Evolutionary conservation across 2,329 filamentous ascomycete species (phyloP), one percentile per base, ranked within the genome.

Genomic region (Thermomyces lanuginosus): DNA sequence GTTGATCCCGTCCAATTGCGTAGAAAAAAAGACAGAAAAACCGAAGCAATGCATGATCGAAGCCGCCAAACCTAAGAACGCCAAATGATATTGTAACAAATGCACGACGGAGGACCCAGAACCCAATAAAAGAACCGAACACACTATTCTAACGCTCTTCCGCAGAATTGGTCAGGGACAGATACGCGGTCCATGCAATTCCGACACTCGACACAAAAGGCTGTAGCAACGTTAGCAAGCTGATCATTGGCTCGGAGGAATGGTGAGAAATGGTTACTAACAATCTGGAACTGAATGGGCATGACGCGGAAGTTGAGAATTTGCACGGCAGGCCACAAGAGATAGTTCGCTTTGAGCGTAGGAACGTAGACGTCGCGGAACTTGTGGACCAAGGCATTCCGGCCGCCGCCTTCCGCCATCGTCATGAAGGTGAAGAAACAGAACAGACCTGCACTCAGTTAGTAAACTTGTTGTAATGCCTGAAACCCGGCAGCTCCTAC

Each of bases 391-490:
- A 98, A 66, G 5, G 80, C 84, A 33, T 78, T 67, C 43, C 69
- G 72, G 16, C 83, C 82, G 31, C 89, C 89, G 14, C 89, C 89
- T 56, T 98, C 89, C 8, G 86, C 80, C 9, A 95, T 56, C 0
- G 89, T 95, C 86, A 98, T 95, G 55, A 76, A 86, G 1, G 80
- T 83, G 53, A 95, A 98, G 63, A 98, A 98, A 39, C 69, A 66
- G 8, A 69, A 79, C 30, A 98, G 69, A 58, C 80, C 69, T 72
- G 37, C 8, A 24, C 15, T 8, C 28, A 37, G 16, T 30, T 13
- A 33, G 25, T 14, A 19, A 17, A 18, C 12, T 24, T 9, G 8
- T 9, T 3, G 18, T 11, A 11, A 24, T 17, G 13, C 13, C 15
- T 10, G 6, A 16, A 16, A 6, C 5, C n/a, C 27, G n/a, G 28